Percentiles rank a stretch among this genome's conserved stretches.
These are phyloP conservation scores for Calonectria fujianensis DNA, from an alignment of 2,329 filamentous ascomycete genomes.

Conservation along the genomic window DNA sequence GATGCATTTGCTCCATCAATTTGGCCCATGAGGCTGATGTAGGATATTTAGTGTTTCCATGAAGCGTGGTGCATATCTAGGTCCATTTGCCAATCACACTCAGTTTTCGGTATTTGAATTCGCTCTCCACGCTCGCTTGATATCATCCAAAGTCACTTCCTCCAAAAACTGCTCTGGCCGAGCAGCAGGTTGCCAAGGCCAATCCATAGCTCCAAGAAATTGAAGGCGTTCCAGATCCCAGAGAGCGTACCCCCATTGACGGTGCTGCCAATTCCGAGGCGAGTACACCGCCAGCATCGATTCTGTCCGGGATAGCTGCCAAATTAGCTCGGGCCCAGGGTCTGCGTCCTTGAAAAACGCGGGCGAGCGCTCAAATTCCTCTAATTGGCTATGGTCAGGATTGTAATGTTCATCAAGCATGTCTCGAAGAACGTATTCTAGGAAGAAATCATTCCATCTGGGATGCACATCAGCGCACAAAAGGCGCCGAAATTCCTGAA, in stretches of 20 bases:
- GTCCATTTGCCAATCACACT: not conserved
- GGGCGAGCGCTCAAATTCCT: not conserved
- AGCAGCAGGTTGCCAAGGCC: not conserved
- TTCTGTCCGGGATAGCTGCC: conserved; percentile 1
- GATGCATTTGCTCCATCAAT: not conserved
- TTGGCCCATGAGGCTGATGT: not conserved
- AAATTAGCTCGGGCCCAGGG: not conserved
- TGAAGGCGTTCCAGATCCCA: conserved; percentile 1
- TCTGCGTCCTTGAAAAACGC: not conserved
- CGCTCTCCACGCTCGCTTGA: not conserved
- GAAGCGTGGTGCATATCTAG: not conserved
- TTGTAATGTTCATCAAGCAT: conserved; percentile 13
- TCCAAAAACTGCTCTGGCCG: not conserved
- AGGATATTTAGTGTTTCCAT: not conserved
- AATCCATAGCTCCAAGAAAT: not conserved
- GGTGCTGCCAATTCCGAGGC: conserved; percentile 1
- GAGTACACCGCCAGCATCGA: conserved; percentile 3
- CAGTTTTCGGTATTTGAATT: not conserved
- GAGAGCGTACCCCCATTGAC: conserved; percentile 1
- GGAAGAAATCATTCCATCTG: not conserved
- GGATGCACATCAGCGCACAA: not conserved
- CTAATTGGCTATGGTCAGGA: not conserved
- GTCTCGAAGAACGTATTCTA: conserved; percentile 1
- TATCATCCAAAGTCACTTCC: not conserved
- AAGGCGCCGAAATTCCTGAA: not conserved